Percentiles rank a stretch among this genome's conserved stretches.
These are phyloP conservation scores for Pythium dissimile DNA, from an alignment of 352 stramenopile species.

Conservation along the genomic window DNA sequence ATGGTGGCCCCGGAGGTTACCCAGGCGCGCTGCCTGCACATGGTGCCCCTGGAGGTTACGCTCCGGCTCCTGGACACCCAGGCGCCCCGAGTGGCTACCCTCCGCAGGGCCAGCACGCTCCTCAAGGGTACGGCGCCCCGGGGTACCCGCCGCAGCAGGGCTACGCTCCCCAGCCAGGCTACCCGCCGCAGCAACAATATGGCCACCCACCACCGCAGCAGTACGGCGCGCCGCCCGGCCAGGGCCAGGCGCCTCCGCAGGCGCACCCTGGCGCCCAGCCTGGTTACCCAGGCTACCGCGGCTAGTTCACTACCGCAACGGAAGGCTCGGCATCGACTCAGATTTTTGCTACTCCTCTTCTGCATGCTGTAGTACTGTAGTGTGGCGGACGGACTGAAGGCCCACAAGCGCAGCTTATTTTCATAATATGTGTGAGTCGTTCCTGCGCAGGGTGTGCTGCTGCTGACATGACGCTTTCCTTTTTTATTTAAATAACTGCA, in stretches of 20 bases:
- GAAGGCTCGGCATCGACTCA: too few relatives aligned
- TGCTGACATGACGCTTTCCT: too few relatives aligned
- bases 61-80: constrained; percentile 15
- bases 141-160: constrained; percentile 22
- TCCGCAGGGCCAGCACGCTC: constrained; percentile 9
- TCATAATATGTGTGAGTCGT: neutral
- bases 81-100: constrained; percentile 23
- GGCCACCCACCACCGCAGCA: neutral
- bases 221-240: neutral
- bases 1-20: constrained; percentile 5
- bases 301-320: constrained; percentile 25
- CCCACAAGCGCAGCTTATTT: too few relatives aligned
- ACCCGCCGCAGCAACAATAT: constrained; percentile 16
- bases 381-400: too few relatives aligned
- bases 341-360: too few relatives aligned
- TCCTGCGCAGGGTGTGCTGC: too few relatives aligned
- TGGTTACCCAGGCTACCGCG: constrained; percentile 36
- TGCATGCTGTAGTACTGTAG: too few relatives aligned
- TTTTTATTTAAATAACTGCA: neutral
- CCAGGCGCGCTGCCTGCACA: neutral
- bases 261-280: constrained; percentile 17
- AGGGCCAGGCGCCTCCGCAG: constrained; percentile 14
- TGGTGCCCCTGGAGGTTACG: neutral
- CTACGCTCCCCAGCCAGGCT: constrained; percentile 12
- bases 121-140: constrained; percentile 5